These are phyloP conservation scores for Poa annua DNA, from an alignment of 176 grass and related monocot species.

Conservation along the genomic window DNA sequence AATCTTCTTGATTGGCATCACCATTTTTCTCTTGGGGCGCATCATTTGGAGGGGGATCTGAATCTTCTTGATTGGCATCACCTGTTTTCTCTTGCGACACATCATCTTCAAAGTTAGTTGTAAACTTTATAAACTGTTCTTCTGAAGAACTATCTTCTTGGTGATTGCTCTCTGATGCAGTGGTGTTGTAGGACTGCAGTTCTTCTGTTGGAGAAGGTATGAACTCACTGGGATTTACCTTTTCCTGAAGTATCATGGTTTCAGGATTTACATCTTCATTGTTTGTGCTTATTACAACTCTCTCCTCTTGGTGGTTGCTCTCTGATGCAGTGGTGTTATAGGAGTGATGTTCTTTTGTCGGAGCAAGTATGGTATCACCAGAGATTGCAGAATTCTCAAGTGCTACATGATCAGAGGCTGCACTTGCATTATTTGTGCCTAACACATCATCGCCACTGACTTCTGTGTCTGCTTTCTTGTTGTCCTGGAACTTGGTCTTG, in stretches of 20 bases:
- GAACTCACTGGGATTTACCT: constrained; percentile 28
- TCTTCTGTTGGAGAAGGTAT: constrained; percentile 42
- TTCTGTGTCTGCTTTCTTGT: constrained; percentile 41
- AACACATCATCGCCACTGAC: constrained; percentile 14
- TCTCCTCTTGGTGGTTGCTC: constrained; percentile 45
- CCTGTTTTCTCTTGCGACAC: constrained; percentile 42
- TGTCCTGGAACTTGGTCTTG: constrained; percentile 39
- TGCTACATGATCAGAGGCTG: constrained; percentile 30
- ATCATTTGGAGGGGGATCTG: background rate
- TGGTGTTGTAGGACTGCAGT: constrained; percentile 12
- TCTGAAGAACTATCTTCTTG: constrained; percentile 51
- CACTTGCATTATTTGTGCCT: constrained; percentile 37
- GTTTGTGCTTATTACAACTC: constrained; percentile 26
- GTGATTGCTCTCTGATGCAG: constrained; percentile 37
- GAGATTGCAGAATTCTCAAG: constrained; percentile 39
- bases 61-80: constrained; percentile 39
- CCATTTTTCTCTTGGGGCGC: too few relatives aligned
- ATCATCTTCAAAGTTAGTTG: constrained; percentile 67
- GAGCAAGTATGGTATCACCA: constrained; percentile 25
- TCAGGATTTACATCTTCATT: constrained; percentile 38
- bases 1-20: too few relatives aligned
- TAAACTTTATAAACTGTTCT: constrained; percentile 67
- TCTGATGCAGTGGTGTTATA: constrained; percentile 40
- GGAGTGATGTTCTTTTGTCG: constrained; percentile 45
- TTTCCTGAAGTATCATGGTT: constrained; percentile 9